Base-by-base conservation (phyloP, 225 moss, liverwort and hornwort genomes). In the Lunularia cruciata region DNA sequence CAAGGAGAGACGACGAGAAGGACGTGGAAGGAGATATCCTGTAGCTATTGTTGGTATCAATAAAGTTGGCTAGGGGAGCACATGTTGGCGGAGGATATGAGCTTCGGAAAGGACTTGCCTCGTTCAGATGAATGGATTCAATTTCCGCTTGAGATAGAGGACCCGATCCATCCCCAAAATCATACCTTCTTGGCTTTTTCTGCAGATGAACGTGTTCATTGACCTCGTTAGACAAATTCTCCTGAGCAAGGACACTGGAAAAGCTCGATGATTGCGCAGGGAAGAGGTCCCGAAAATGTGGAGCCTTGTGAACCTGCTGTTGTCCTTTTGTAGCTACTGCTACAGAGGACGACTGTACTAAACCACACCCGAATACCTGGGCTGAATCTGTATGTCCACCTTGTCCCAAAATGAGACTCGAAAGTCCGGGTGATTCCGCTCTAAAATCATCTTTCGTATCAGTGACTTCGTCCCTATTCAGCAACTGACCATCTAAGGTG, bases 221-320 rank as follows among this genome's bases (percentile, higher is more conserved):
- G 22, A 71, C 71, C 35, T 61, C 65, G 15, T 47, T 67, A 11
- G 57, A 40, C 47, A 73, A 46, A 37, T 63, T 71, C 26, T 69
- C 68, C 32, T 58, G 67, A 20, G 68, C 43, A n/a, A 75, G 59
- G 58, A 49, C 40, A 46, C 57, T 69, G 4, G 73, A 67, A 57
- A 74, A 74, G 73, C 56, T 68, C 19, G 81, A 74, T 0, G 81
- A 77, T 36, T 77, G 77, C 43, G 74, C 73, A 36, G 81, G 81
- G 15, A 77, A 77, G 22, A 82, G 49, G 56, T 77, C 77, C 30
- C 81, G 51, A 54, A 81, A 77, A 42, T 77, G 67, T 8, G 74
- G 77, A 40, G 81, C 73, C 31, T 66, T 65, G 25, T 69, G 63
- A 22, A 60, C 59, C 54, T 73, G 74, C 39, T 77, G 70, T 57